Base-by-base conservation (phyloP, 208 protist genomes). In the Trypanosoma theileri region DNA sequence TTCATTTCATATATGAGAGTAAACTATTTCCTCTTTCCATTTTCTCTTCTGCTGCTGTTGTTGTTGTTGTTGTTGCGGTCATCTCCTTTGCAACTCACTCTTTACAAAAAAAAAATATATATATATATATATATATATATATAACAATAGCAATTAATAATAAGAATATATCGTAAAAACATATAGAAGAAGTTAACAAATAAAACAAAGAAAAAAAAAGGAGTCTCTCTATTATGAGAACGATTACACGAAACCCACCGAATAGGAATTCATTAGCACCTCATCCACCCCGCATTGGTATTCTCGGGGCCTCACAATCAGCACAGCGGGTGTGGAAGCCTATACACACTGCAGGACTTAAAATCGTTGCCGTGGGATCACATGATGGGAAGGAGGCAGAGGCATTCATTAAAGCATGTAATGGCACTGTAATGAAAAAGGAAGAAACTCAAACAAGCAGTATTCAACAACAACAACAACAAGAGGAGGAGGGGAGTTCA, bases 321-420 rank as follows among this genome's bases (percentile, higher is more conserved):
- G 57, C 57, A 31, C 55, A 17, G 52, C 26, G 53, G 35, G 53
- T 50, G 10, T 57, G 55, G 67, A 16, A 19, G 26, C 3, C 24
- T 41, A 17, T 72, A 11, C 55, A 72, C 16, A 17, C 8, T 4
- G 55, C 67, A n/a, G 67, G 56, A 16, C 42, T 57, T 28, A 16
- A 44, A 13, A 9, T 72, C 16, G 57, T 57, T 9, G 59, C 52
- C 1, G 59, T 72, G 19, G 56, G 56, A n/a, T 26, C 16, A 10
- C 0, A 19, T 21, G 26, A 64, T 19, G 14, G 45, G 16, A 17
- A 9, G 16, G 24, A 26, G n/a, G 66, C 59, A 8, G 56, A 40
- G 21, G 22, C 45, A 11, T 71, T 71, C 41, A 54, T 69, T 54
- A 48, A 44, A 11, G 31, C 45, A 21, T 53, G 10, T 17, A 12